phyloP scores from a whole-genome alignment of 805 yeast genomes.

The Ogataea kodamae region DNA sequence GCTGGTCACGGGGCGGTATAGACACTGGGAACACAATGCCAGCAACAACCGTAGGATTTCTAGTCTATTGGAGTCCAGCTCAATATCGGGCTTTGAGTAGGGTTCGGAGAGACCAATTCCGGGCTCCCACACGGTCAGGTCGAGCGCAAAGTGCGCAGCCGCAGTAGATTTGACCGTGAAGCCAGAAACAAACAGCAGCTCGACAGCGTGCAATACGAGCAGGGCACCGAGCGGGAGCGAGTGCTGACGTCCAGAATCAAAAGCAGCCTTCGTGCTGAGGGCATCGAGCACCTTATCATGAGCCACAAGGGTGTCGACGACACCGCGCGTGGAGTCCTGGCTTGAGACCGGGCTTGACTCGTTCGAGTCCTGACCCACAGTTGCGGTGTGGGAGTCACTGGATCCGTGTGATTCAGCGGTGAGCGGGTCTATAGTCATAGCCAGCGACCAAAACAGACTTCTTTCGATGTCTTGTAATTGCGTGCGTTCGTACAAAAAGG shows the following conservation, averaged over 20 bases:
- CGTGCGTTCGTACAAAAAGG: slow-evolving; percentile 59
- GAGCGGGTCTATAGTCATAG: slow-evolving; percentile 14
- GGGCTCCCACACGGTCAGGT: slow-evolving; percentile 67
- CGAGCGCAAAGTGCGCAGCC: slow-evolving; percentile 23
- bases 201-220: slow-evolving; percentile 38
- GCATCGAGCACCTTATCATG: slow-evolving; percentile 14
- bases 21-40: slow-evolving; percentile 55
- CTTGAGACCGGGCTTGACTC: slow-evolving; percentile 22
- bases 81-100: slow-evolving; percentile 33
- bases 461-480: slow-evolving; percentile 34
- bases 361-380: slow-evolving; percentile 22
- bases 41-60: slow-evolving; percentile 64
- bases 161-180: slow-evolving; percentile 44
- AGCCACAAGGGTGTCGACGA: slow-evolving; percentile 14
- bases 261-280: slow-evolving; percentile 15
- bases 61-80: slow-evolving; percentile 59
- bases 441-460: slow-evolving; percentile 44
- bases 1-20: slow-evolving; percentile 46
- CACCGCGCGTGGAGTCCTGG: slow-evolving; percentile 19
- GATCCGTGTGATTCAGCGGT: slow-evolving; percentile 13
- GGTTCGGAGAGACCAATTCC: slow-evolving; percentile 56
- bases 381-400: slow-evolving; percentile 20
- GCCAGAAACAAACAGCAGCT: slow-evolving; percentile 51
- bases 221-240: slow-evolving; percentile 36
- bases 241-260: slow-evolving; percentile 11